Evolutionary conservation across 163 green algal species (phyloP), one percentile per base, ranked within the genome.

Genomic region (Prototheca cutis): DNA sequence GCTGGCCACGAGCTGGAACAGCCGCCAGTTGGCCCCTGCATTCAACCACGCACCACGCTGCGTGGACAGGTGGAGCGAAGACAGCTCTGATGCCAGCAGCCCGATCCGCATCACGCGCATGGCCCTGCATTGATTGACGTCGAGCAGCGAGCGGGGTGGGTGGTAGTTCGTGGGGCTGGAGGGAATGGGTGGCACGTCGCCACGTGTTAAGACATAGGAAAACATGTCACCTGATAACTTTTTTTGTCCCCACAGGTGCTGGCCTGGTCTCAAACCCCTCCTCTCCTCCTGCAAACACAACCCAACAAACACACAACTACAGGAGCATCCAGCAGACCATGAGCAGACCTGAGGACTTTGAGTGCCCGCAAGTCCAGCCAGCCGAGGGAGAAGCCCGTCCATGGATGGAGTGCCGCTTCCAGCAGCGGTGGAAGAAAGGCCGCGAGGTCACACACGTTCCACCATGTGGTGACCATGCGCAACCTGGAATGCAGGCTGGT

Each of bases 71-170:
- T 87, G 76, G 68, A 90, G 82, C 13, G 63, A 66, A 7, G 72
- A 65, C 17, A 90, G 66, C 68, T 89, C 87, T 32, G 68, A 71
- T 0, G 71, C 66, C 59, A 93, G 67, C 54, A 93, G 64, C 17
- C 69, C 75, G 40, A 94, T 73, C 10, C 84, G 71, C 64, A 94
- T 70, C 56, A 92, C 77, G 17, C 84, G 75, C 59, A 90, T 71
- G 3, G 40, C 45, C 13, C 55, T 40, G 30, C 21, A 21, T 5
- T 34, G 8, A 33, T 13, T 36, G 24, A 28, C 4, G n/a, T n/a
- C n/a, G n/a, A n/a, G n/a, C n/a, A n/a, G n/a, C n/a, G n/a, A n/a
- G n/a, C n/a, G n/a, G n/a, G n/a, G n/a, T 55, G 18, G 7, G 10
- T 24, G 48, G 40, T 45, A 4, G 29, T 55, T 33, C 48, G 31